phyloP scores from a whole-genome alignment of 169 alveolate genomes.

The Cardiosporidium cionae region DNA sequence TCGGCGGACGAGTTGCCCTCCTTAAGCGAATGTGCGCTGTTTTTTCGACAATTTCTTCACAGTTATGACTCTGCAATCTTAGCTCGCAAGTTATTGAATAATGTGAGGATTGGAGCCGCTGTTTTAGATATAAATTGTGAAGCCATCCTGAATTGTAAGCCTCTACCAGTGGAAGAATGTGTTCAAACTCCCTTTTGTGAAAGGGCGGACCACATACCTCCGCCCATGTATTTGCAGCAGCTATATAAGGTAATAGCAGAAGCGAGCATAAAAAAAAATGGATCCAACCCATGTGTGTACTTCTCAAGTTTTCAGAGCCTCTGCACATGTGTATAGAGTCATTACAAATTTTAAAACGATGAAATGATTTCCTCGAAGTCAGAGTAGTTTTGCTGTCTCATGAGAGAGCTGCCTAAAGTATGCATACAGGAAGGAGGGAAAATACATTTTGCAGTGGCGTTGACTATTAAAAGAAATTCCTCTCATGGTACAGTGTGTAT shows the following conservation, averaged over 20 bases:
- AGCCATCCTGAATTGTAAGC: slow-evolving; percentile 21
- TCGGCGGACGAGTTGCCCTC: slow-evolving; percentile 26
- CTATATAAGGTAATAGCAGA: slow-evolving; percentile 9
- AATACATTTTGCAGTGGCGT: too few relatives aligned
- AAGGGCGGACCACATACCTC: slow-evolving; percentile 24
- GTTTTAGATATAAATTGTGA: slow-evolving; percentile 13
- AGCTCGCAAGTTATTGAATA: slow-evolving; percentile 15
- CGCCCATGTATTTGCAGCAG: slow-evolving; percentile 26
- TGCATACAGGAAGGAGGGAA: too few relatives aligned
- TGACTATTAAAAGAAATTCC: too few relatives aligned
- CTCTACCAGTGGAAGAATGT: slow-evolving; percentile 22
- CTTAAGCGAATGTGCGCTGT: slow-evolving; percentile 11
- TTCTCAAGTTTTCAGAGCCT: too few relatives aligned
- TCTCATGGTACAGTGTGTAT: too few relatives aligned
- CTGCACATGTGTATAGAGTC: too few relatives aligned
- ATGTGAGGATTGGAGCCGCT: slow-evolving; percentile 11
- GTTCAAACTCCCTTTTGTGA: slow-evolving; percentile 29
- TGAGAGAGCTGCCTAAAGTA: too few relatives aligned
- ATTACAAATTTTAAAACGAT: too few relatives aligned
- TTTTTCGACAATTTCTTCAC: slow-evolving; percentile 33
- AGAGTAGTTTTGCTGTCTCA: too few relatives aligned
- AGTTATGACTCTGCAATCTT: slow-evolving; percentile 17
- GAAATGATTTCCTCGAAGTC: too few relatives aligned
- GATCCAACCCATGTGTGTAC: too few relatives aligned
- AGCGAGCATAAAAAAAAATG: background rate